These are phyloP conservation scores for Mucor irregularis DNA, from an alignment of 371 early-diverging fungal species.

Conservation along the genomic window DNA sequence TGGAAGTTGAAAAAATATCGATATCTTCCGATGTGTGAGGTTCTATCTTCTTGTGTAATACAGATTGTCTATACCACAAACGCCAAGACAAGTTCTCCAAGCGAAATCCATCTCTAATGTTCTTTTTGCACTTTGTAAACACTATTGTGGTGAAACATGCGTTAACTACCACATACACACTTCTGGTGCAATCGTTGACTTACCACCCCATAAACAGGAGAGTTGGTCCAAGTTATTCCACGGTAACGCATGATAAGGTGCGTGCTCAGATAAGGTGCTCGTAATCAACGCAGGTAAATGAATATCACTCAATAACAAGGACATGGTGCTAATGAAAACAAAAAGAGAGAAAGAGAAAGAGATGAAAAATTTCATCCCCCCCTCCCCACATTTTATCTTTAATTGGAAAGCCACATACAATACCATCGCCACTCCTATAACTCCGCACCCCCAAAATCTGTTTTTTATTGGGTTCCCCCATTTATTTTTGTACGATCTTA, in stretches of 20 bases:
- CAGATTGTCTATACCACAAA: conserved; percentile 27
- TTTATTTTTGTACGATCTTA: neutral
- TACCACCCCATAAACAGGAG: conserved; percentile 24
- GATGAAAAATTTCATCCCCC: neutral
- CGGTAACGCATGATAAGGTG: conserved; percentile 10
- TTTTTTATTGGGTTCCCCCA: neutral
- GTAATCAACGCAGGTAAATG: conserved; percentile 20
- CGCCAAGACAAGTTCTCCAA: conserved; percentile 35
- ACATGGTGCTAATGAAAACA: neutral
- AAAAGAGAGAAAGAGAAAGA: neutral
- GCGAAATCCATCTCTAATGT: conserved; percentile 26
- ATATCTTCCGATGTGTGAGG: conserved; percentile 21
- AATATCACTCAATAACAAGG: conserved; percentile 17
- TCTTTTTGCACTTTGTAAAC: conserved; percentile 20
- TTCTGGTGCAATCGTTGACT: too few relatives aligned
- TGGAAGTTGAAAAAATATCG: neutral
- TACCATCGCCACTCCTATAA: neutral
- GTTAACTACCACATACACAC: neutral
- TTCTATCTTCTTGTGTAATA: conserved; percentile 20
- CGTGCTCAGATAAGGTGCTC: conserved; percentile 11
- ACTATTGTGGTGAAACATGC: neutral
- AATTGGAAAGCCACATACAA: neutral
- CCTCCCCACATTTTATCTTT: conserved; percentile 6
- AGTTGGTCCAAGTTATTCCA: conserved; percentile 28
- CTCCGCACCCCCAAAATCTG: conserved; percentile 3